Evolutionary conservation across 2,329 filamentous ascomycete species (phyloP).

Genomic region (Huntiella savannae): DNA sequence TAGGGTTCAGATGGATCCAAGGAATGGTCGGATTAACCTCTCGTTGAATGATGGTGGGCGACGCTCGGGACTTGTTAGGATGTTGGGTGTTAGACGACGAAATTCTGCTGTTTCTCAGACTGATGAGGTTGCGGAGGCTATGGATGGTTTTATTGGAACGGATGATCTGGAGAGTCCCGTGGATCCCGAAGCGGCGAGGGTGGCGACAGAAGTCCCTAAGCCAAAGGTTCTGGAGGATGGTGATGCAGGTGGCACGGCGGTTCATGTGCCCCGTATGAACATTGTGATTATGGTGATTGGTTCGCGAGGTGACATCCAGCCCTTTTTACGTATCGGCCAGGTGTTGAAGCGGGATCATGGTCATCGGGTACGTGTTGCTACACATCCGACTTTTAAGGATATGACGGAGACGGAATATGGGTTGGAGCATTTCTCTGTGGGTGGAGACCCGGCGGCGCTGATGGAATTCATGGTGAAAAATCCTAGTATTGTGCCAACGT

Average conservation of each 20-base stretch:
- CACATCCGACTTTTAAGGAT: slow-evolving; percentile 57
- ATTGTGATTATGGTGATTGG: slow-evolving; percentile 75
- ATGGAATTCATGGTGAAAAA: slow-evolving; percentile 88
- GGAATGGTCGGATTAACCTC: slow-evolving; percentile 52
- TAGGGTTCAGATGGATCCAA: slow-evolving; percentile 40
- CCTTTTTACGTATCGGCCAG: slow-evolving; percentile 58
- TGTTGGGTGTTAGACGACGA: slow-evolving; percentile 1
- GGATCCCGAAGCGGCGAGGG: background rate
- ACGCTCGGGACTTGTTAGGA: slow-evolving; percentile 44
- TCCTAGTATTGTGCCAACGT: slow-evolving; percentile 53
- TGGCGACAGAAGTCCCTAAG: slow-evolving; percentile 7
- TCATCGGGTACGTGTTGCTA: slow-evolving; percentile 60
- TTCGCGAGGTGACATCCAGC: slow-evolving; percentile 61
- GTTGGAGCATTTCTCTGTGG: slow-evolving; percentile 64
- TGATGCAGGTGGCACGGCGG: slow-evolving; percentile 1
- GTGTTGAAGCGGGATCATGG: slow-evolving; percentile 51
- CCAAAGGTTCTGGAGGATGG: background rate
- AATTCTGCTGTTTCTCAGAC: background rate
- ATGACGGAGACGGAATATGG: slow-evolving; percentile 51
- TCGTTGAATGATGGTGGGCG: slow-evolving; percentile 52
- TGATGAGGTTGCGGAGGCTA: background rate
- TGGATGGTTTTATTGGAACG: background rate
- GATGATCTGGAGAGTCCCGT: background rate
- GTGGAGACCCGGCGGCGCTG: slow-evolving; percentile 59
- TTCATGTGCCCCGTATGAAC: slow-evolving; percentile 31